Evolutionary conservation across 2,329 filamentous ascomycete species (phyloP), one percentile per base, ranked within the genome.

Genomic region (Monosporascus sp.): DNA sequence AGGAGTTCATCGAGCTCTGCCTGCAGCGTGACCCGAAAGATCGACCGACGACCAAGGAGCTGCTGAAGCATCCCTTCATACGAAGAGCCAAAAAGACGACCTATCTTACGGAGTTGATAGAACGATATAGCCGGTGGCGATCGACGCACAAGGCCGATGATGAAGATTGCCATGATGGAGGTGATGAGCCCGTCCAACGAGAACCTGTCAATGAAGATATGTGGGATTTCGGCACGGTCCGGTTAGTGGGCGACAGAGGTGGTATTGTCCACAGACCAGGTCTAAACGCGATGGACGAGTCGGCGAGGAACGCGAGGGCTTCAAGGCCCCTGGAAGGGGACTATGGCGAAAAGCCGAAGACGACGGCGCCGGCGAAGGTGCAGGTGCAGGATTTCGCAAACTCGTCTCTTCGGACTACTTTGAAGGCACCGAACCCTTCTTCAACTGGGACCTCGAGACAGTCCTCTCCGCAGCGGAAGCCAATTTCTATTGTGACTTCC

Each of bases 161-260:
- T 15, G 84, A 88, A 1, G 88, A 91, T 7, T 79, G 82, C 26
- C 76, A 79, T 28, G 84, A 89, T 22, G 78, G 76, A 8, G 77
- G 81, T 38, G 78, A 82, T 47, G 74, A 78, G 14, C 73, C 73
- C n/a, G 71, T 76, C 1, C 80, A 86, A 53, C 80, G 88, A 37
- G 72, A 77, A 58, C 74, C 73, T 18, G 75, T 82, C 7, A 80
- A 87, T 57, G 90, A 97, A 68, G 94, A 97, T 69, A 84, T 97
- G 67, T 99, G 94, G 94, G 94, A 99, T 70, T 99, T 99, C 75
- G 94, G 94, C 44, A 99, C 94, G 0, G 90, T 99, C 50, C 82
- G 92, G 53, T 86, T 95, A 6, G 85, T 87, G n/a, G 82, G 81
- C 35, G 84, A 86, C 51, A 80, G 83, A 28, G 84, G 85, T 56